These are phyloP conservation scores for Chamaecrista fasciculata DNA, from an alignment of 306 rosid genomes.

Conservation along the genomic window DNA sequence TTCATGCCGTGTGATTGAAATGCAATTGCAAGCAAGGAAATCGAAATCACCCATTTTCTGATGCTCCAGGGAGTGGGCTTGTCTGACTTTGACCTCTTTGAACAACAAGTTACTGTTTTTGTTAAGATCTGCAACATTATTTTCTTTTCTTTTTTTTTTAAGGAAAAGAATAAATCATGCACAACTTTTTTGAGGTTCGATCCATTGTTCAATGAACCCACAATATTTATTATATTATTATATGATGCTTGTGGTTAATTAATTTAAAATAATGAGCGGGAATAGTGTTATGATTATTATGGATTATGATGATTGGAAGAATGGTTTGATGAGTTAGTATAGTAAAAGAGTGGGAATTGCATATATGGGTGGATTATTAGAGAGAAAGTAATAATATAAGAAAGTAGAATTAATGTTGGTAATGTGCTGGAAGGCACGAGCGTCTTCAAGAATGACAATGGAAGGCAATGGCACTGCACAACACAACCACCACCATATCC, in stretches of 20 bases:
- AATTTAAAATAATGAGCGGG: too few relatives aligned
- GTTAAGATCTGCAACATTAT: conserved; percentile 10
- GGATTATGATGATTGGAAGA: too few relatives aligned
- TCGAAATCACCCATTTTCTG: conserved; percentile 48
- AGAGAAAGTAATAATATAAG: too few relatives aligned
- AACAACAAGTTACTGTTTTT: conserved; percentile 38
- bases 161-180: background rate
- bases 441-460: background rate
- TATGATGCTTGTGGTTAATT: too few relatives aligned
- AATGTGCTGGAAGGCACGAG: conserved; percentile 36
- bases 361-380: too few relatives aligned
- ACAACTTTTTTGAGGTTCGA: too few relatives aligned
- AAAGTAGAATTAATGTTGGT: conserved; percentile 19
- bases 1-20: conserved; percentile 33
- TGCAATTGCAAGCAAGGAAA: too few relatives aligned
- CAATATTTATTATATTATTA: too few relatives aligned
- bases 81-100: conserved; percentile 58
- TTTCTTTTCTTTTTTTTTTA: too few relatives aligned
- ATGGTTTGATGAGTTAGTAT: background rate
- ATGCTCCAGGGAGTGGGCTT: conserved; percentile 44
- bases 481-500: background rate
- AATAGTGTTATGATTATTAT: too few relatives aligned
- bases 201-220: too few relatives aligned
- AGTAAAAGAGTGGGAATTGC: background rate
- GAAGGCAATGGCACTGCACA: conserved; percentile 6